Evolutionary conservation across 192 early-diverging fungal genomes (phyloP).

Genomic region (Entophlyctis luteolus): DNA sequence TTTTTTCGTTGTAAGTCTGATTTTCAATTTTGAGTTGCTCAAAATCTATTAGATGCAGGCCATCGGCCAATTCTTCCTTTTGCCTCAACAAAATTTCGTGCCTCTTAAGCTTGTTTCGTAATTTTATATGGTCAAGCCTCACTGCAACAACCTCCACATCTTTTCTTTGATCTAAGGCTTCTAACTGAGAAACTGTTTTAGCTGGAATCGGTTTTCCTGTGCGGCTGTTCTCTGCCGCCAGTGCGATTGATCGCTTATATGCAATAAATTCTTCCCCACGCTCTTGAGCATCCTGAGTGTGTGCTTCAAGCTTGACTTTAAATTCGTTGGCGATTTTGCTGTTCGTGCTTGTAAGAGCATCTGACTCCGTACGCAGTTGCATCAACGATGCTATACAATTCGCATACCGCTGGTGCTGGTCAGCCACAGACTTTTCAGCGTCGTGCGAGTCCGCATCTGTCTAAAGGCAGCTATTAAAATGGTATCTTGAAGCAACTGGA

Average conservation of each 20-base stretch:
- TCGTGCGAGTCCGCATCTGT: conserved; percentile 54
- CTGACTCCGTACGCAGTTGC: conserved; percentile 34
- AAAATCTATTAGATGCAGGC: conserved; percentile 62
- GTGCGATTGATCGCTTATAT: conserved; percentile 46
- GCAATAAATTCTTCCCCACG: conserved; percentile 47
- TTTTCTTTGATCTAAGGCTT: conserved; percentile 49
- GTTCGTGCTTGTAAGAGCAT: conserved; percentile 38
- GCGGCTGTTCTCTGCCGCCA: conserved; percentile 49
- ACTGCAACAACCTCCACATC: conserved; percentile 56
- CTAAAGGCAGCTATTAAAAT: conserved; percentile 6
- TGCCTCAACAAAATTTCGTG: conserved; percentile 52
- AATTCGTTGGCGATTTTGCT: conserved; percentile 38
- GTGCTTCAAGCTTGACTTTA: conserved; percentile 43
- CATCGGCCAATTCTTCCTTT: conserved; percentile 64
- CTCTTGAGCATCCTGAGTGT: conserved; percentile 36
- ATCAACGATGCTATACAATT: conserved; percentile 39
- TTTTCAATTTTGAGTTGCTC: conserved; percentile 67
- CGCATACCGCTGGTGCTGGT: conserved; percentile 51
- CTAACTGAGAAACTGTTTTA: conserved; percentile 49
- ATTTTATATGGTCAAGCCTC: conserved; percentile 57
- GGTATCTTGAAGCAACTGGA: neutral
- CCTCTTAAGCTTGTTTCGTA: conserved; percentile 52
- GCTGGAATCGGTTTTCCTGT: conserved; percentile 47
- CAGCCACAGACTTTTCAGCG: conserved; percentile 46
- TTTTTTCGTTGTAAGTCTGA: conserved; percentile 64